Evolutionary conservation across 345 rosid genomes (phyloP), one percentile per base, ranked within the genome.

Genomic region (Hevea brasiliensis): DNA sequence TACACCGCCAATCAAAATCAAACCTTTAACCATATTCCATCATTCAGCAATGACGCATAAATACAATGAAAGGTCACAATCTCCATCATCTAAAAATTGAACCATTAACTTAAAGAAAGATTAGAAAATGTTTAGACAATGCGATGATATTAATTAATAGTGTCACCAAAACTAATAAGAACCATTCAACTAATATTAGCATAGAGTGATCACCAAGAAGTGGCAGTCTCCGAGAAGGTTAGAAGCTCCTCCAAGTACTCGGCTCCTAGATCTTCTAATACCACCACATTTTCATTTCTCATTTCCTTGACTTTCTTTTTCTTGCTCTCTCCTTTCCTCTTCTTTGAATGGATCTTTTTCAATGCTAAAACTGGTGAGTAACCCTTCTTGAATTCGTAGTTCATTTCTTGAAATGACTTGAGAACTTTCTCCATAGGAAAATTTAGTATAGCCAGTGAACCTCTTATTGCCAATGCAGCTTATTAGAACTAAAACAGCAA

Each of bases 221-320:
- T 17, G 20, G 72, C 65, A 53, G 20, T 66, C 29, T 80, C 86
- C 0, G 87, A 85, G 20, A 84, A 68, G 8, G 68, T 65, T 13
- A 89, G 86, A 45, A 89, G 83, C 72, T 89, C 88, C 29, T 89
- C 93, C 76, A 89, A 76, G 40, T 85, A 89, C 11, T 85, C 91
- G 44, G 85, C 82, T 2, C 93, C 93, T 18, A 89, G 79, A 72
- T 89, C 91, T 68, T 89, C 89, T 7, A 89, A 72, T 32, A 87
- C 89, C 71, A 89, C 84, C 9, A 79, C 76, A 77, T 79, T 77
- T 32, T 82, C 85, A 66, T 3, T 29, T 50, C 18, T 47, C 63
- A 32, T 9, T 51, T 3, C 70, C 45, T 74, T 76, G 35, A 80
- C 82, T 71, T 66, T 85, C 78, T 69, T 84, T 80, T 71, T 85